Percentiles rank a stretch among this genome's conserved stretches.
Evolutionary conservation across 441 rosid species (phyloP).

Genomic region (Cnidoscolus chayamansa): DNA sequence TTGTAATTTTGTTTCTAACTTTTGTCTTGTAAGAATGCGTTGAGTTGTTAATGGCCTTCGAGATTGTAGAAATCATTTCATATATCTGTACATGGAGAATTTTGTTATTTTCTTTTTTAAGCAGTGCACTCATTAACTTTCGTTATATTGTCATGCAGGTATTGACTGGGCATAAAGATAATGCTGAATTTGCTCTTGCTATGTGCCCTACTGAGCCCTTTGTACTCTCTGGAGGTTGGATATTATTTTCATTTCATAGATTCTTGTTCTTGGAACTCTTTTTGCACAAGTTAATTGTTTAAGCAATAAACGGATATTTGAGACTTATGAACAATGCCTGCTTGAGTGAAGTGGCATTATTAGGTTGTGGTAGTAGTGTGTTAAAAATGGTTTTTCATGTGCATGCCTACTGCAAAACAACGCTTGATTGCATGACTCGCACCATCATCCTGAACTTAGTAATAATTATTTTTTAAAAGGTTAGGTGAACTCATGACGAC

Average conservation of each 20-base stretch:
- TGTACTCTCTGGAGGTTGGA: conserved; percentile 94
- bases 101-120: conserved; percentile 2
- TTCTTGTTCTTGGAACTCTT: not conserved
- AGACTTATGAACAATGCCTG: not conserved
- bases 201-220: conserved; percentile 86
- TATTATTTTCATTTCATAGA: not conserved
- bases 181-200: conserved; percentile 97
- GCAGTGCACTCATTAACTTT: conserved; percentile 13
- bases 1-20: not conserved
- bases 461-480: not conserved
- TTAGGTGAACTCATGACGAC: not conserved
- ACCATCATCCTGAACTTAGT: not conserved
- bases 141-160: conserved; percentile 42
- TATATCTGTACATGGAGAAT: not conserved
- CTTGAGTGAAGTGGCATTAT: not conserved
- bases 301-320: not conserved
- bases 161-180: conserved; percentile 84
- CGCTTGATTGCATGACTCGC: not conserved
- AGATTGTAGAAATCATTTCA: not conserved
- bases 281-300: not conserved
- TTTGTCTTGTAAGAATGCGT: not conserved
- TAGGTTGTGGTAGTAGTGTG: not conserved
- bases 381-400: not conserved
- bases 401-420: not conserved
- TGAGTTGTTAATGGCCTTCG: not conserved